Conservation (phyloP, 2,329 filamentous ascomycete species). For the Trichoderma citrinoviride region DNA sequence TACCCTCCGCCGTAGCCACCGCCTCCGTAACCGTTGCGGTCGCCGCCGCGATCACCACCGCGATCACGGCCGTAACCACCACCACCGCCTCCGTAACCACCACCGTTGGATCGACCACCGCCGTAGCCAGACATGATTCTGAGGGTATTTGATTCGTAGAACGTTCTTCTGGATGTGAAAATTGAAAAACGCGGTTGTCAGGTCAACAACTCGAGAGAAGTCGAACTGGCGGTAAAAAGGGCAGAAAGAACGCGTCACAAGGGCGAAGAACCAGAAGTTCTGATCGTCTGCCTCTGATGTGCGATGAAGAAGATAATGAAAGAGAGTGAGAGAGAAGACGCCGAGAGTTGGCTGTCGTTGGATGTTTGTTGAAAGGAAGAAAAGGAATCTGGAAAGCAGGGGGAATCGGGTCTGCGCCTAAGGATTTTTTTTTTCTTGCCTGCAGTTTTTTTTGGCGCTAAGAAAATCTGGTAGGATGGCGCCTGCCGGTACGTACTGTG, state of each 20-base stretch:
- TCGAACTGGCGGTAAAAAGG: neutral
- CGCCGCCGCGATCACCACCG: conserved; percentile 43
- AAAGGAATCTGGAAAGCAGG: conserved; percentile 16
- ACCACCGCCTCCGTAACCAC: conserved; percentile 33
- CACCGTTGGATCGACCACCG: conserved; percentile 35
- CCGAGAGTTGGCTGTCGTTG: conserved; percentile 1
- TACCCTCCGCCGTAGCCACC: conserved; percentile 40
- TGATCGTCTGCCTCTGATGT: conserved; percentile 14
- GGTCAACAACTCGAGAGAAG: conserved; percentile 5
- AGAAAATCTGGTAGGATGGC: conserved; percentile 20
- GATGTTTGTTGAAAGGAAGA: conserved; percentile 19
- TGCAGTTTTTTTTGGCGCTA: conserved; percentile 27
- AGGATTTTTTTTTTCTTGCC: conserved; percentile 28
- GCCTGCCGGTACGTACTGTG: conserved; percentile 19
- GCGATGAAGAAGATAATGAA: conserved; percentile 27
- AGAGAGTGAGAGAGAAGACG: conserved; percentile 25
- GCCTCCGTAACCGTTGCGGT: conserved; percentile 40
- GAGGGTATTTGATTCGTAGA: conserved; percentile 20
- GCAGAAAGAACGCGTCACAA: conserved; percentile 17
- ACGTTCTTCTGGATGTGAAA: neutral
- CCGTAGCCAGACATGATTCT: conserved; percentile 48
- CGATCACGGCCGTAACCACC: conserved; percentile 46
- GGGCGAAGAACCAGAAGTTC: neutral
- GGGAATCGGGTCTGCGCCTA: conserved; percentile 18
- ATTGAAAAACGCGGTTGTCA: conserved; percentile 11